A percentile compares a stretch with the other conserved stretches of the same genome.
Evolutionary conservation across 2,329 filamentous ascomycete genomes (phyloP).

Genomic region (Aspergillus texensis): DNA sequence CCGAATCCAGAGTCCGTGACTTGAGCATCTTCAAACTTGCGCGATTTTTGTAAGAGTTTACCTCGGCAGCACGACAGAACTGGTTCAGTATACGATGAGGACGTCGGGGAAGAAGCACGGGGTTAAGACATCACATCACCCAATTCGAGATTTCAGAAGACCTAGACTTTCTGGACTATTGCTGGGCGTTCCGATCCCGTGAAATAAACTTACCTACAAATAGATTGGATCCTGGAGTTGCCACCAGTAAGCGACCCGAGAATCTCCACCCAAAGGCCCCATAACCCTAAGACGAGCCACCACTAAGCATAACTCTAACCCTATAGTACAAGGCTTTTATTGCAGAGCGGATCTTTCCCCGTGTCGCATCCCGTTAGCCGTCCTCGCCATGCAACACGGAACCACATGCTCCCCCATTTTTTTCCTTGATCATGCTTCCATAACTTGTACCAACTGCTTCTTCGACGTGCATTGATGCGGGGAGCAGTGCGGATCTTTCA

Average conservation of each 20-base stretch:
- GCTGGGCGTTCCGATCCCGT: background rate
- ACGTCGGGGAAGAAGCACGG: background rate
- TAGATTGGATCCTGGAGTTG: background rate
- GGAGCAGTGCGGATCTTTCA: conserved; percentile 5
- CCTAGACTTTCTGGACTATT: background rate
- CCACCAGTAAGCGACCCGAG: conserved; percentile 6
- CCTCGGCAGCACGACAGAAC: background rate
- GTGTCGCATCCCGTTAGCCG: conserved; percentile 2
- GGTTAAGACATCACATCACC: background rate
- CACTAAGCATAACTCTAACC: conserved; percentile 5
- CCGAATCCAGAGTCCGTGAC: background rate
- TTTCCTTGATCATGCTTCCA: background rate
- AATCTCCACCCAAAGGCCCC: background rate
- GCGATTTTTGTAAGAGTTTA: background rate
- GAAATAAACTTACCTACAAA: background rate
- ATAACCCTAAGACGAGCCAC: conserved; percentile 2
- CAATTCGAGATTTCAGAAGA: background rate
- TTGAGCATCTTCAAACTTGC: conserved; percentile 8
- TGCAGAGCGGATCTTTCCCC: background rate
- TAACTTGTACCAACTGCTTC: background rate
- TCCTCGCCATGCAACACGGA: background rate
- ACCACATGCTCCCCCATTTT: background rate
- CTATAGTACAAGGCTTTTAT: conserved; percentile 1
- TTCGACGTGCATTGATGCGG: conserved; percentile 1
- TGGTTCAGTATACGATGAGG: background rate